Evolutionary conservation across 176 grass and related monocot species (phyloP), one percentile per base, ranked within the genome.

Genomic region (Carex myosuroides): DNA sequence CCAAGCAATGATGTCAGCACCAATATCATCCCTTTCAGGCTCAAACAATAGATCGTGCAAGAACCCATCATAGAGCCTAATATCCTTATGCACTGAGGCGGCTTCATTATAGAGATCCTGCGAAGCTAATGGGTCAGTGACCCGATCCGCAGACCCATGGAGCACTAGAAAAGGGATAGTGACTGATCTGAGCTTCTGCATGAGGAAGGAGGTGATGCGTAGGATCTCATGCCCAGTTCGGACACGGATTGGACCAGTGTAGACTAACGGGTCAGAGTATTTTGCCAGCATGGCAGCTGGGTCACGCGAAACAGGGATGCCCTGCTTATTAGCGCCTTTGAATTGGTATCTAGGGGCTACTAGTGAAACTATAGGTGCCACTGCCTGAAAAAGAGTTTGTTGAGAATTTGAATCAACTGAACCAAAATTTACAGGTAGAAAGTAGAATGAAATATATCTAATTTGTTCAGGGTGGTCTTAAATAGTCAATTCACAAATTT

Each of bases 261-360:
- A 95, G 37, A 99, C 93, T 68, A 99, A 42, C 1, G 96, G 96
- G 44, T 98, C 96, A 0, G 96, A 93, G 89, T 99, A 99, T 56
- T 99, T 99, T 6, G 96, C 91, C 18, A 93, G 71, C 87, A 99
- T 85, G 5, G 93, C 93, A 0, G 93, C 93, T 0, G 93, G 96
- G 60, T 99, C 96, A 2, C 96, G 91, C 2, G 93, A 95, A 6
- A 99, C 96, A 0, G 96, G 96, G 14, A 99, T 93, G 52, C 96
- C 96, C n/a, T 84, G 84, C 48, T 92, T 99, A 88, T 99, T 99
- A 0, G 96, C 96, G 50, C 96, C 96, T 86, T 93, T 99, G 93
- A 99, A 99, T 75, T 99, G 96, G 29, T 93, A 88, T 88, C 93
- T 93, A 2, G 93, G 96, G 29, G 85, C 88, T 52, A 99, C 73